These are phyloP conservation scores for Gomphus bonarii DNA, from an alignment of 1,284 basidiomycete species.

Conservation along the genomic window DNA sequence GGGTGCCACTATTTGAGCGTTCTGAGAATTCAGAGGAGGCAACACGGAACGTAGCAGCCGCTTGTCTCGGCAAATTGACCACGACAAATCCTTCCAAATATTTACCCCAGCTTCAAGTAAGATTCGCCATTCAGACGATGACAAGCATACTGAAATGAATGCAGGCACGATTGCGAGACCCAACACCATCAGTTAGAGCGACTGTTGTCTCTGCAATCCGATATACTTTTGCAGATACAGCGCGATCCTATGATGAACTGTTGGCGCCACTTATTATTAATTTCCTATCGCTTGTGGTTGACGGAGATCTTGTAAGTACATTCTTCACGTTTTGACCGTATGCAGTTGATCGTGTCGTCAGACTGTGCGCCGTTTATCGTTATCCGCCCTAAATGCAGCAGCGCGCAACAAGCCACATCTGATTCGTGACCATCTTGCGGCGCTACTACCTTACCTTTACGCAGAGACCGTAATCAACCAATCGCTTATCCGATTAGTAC, in stretches of 20 bases:
- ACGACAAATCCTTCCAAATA: slow-evolving; percentile 84
- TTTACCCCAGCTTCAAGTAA: slow-evolving; percentile 83
- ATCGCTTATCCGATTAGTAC: slow-evolving; percentile 81
- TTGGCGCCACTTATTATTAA: slow-evolving; percentile 81
- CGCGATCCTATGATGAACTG: slow-evolving; percentile 78
- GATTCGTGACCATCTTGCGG: slow-evolving; percentile 72
- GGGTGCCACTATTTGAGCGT: slow-evolving; percentile 84
- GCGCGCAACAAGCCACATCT: slow-evolving; percentile 91
- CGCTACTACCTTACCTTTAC: slow-evolving; percentile 79
- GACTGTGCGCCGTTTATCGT: slow-evolving; percentile 79
- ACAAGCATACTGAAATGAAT: slow-evolving; percentile 2
- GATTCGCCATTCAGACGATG: slow-evolving; percentile 17
- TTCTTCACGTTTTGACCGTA: neutral
- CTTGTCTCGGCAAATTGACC: slow-evolving; percentile 92
- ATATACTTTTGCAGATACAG: slow-evolving; percentile 89
- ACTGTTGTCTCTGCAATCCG: slow-evolving; percentile 91
- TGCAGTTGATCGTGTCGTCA: slow-evolving; percentile 22
- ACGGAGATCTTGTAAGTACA: slow-evolving; percentile 66
- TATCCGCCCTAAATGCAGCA: slow-evolving; percentile 88
- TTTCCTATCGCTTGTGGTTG: slow-evolving; percentile 82
- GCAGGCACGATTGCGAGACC: slow-evolving; percentile 58
- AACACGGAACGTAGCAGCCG: slow-evolving; percentile 88
- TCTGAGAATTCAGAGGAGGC: slow-evolving; percentile 83
- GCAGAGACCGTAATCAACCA: slow-evolving; percentile 74
- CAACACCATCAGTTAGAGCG: slow-evolving; percentile 66